These are phyloP conservation scores for Daedalea quercina DNA, from an alignment of 768 basidiomycete genomes.

Conservation along the genomic window DNA sequence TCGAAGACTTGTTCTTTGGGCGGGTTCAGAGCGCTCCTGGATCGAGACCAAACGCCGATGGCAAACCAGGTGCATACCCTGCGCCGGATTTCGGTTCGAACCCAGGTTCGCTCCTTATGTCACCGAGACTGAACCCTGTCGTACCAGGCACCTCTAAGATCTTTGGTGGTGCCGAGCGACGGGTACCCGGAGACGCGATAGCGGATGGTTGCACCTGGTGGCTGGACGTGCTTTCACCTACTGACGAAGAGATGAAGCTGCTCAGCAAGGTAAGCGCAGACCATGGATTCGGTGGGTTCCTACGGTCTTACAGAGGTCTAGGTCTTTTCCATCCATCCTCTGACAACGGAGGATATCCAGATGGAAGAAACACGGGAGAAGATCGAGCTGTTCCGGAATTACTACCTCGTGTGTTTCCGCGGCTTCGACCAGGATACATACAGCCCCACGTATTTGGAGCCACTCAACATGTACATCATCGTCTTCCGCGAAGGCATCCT, in stretches of 20 bases:
- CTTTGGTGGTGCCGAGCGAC: conserved; percentile 6
- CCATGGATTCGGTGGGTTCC: not conserved
- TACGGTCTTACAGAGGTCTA: conserved; percentile 21
- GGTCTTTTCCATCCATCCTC: conserved; percentile 96
- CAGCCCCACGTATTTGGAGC: conserved; percentile 94
- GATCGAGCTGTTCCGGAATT: conserved; percentile 97
- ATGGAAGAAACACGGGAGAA: conserved; percentile 99
- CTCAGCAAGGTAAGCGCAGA: conserved; percentile 67
- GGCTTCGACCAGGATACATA: conserved; percentile 99
- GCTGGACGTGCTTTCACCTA: conserved; percentile 90
- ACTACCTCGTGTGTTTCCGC: conserved; percentile 98
- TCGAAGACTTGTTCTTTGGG: conserved; percentile 83
- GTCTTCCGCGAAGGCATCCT: conserved; percentile 96
- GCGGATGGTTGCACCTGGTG: conserved; percentile 91
- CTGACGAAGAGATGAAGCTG: conserved; percentile 98
- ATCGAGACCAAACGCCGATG: conserved; percentile 1
- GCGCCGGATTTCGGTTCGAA: conserved; percentile 1
- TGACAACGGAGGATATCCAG: conserved; percentile 98
- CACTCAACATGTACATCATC: conserved; percentile 99
- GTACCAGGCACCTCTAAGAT: conserved; percentile 10
- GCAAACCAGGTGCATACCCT: not conserved
- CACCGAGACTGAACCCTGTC: conserved; percentile 10
- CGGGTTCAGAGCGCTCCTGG: conserved; percentile 15
- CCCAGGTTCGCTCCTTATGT: conserved; percentile 8
- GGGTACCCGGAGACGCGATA: conserved; percentile 18